Evolutionary conservation across 306 rosid species (phyloP).

Genomic region (Inga laurina): DNA sequence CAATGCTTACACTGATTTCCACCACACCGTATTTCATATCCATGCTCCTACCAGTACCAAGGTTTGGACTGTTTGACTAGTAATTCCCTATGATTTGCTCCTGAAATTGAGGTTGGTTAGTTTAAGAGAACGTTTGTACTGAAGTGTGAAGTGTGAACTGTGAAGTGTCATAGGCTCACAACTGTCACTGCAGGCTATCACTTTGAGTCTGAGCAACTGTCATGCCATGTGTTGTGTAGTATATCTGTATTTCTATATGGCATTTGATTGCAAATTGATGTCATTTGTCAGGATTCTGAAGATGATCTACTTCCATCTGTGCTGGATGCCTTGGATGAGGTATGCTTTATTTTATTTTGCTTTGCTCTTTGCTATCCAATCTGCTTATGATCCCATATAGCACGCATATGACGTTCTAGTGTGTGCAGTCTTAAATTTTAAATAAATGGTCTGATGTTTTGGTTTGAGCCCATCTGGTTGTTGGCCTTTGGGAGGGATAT

Average conservation of each 20-base stretch:
- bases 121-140: constrained; percentile 20
- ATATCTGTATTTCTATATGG: constrained; percentile 1
- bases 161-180: constrained; percentile 11
- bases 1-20: constrained; percentile 98
- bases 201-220: neutral
- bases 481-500: neutral
- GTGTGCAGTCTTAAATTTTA: constrained; percentile 19
- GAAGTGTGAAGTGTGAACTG: constrained; percentile 27
- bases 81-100: constrained; percentile 28
- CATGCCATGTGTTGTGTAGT: constrained; percentile 11
- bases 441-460: constrained; percentile 12
- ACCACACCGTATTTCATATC: constrained; percentile 98
- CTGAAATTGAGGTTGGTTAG: constrained; percentile 1
- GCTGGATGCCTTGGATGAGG: constrained; percentile 96
- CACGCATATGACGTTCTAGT: neutral
- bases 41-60: constrained; percentile 88
- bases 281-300: constrained; percentile 79
- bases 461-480: neutral
- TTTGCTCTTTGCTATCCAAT: constrained; percentile 2
- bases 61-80: constrained; percentile 51
- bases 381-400: constrained; percentile 5
- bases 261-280: constrained; percentile 29
- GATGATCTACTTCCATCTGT: constrained; percentile 92
- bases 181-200: neutral
- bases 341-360: constrained; percentile 39